Conservation (phyloP, 148 eudicot species). For the Tetragonia tetragonoides region DNA sequence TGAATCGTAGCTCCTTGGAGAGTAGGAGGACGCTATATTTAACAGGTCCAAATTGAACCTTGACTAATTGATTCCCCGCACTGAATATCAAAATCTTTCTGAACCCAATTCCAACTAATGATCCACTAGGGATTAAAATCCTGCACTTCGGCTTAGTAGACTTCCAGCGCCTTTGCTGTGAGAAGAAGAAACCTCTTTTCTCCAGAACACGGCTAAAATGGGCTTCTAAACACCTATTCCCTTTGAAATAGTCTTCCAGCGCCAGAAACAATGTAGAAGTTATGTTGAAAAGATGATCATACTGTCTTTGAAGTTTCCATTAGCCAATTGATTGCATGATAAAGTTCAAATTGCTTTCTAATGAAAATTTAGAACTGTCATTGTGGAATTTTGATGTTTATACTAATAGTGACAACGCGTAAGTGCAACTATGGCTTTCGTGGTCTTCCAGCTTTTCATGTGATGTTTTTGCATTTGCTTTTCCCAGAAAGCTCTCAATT, state of each 20-base stretch:
- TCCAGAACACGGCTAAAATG: not conserved
- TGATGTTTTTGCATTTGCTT: slow-evolving; percentile 2
- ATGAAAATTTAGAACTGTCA: not conserved
- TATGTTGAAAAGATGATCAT: not conserved
- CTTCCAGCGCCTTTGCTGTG: not conserved
- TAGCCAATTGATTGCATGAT: not conserved
- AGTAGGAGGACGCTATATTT: not conserved
- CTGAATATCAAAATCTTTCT: too few species aligned
- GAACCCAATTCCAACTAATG: too few species aligned
- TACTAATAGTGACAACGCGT: not conserved
- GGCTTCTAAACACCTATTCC: not conserved
- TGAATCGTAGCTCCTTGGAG: not conserved
- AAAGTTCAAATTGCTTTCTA: not conserved
- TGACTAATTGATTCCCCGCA: not conserved
- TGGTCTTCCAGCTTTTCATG: slow-evolving; percentile 4
- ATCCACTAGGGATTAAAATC: not conserved
- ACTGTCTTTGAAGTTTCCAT: not conserved
- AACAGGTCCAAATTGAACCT: not conserved
- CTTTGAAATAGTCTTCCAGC: not conserved
- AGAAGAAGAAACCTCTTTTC: not conserved
- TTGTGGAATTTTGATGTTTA: not conserved
- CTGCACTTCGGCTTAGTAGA: not conserved
- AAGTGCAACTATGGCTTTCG: not conserved
- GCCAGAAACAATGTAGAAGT: not conserved
- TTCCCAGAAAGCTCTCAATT: slow-evolving; percentile 65